A percentile compares a stretch with the other conserved stretches of the same genome.
Conservation (phyloP, 331 rosid genomes). For the Prunus yedoensis region DNA sequence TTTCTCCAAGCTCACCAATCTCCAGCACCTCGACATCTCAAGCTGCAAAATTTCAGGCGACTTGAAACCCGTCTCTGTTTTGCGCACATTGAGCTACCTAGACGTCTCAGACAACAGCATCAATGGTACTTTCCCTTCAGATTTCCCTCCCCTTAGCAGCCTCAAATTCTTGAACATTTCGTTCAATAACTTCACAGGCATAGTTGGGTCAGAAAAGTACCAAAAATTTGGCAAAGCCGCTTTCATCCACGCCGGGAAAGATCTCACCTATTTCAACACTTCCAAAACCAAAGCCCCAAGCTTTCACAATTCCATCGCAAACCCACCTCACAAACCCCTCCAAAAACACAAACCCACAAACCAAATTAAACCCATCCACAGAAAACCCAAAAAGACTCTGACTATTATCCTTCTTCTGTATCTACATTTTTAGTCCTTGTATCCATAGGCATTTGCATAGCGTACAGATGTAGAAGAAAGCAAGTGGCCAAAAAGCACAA, state of each 20-base stretch:
- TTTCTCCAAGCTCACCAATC: conserved; percentile 42
- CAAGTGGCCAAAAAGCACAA: conserved; percentile 47
- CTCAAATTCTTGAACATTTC: conserved; percentile 67
- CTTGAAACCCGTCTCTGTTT: conserved; percentile 54
- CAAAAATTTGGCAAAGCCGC: conserved; percentile 55
- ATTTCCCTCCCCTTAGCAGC: conserved; percentile 58
- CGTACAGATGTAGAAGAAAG: conserved; percentile 40
- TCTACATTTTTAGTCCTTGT: conserved; percentile 30
- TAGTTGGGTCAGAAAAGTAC: conserved; percentile 18
- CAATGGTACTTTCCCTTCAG: conserved; percentile 70
- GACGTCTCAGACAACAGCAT: conserved; percentile 69
- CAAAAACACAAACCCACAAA: conserved; percentile 14
- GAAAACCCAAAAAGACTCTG: conserved; percentile 24
- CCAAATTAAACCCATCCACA: background rate
- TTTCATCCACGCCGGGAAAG: conserved; percentile 55
- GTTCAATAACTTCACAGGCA: conserved; percentile 50
- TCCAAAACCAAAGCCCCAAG: conserved; percentile 32
- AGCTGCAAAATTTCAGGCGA: conserved; percentile 58
- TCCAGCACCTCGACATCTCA: conserved; percentile 57
- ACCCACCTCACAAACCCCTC: conserved; percentile 26
- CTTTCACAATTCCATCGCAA: conserved; percentile 1
- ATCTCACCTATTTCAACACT: conserved; percentile 22
- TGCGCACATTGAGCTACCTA: conserved; percentile 45
- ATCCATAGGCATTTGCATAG: conserved; percentile 17
- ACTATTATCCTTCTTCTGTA: conserved; percentile 33